A percentile compares a stretch with the other conserved stretches of the same genome.
Evolutionary conservation across 1,139 yeast species (phyloP).

Genomic region (Taiozyma sp.): DNA sequence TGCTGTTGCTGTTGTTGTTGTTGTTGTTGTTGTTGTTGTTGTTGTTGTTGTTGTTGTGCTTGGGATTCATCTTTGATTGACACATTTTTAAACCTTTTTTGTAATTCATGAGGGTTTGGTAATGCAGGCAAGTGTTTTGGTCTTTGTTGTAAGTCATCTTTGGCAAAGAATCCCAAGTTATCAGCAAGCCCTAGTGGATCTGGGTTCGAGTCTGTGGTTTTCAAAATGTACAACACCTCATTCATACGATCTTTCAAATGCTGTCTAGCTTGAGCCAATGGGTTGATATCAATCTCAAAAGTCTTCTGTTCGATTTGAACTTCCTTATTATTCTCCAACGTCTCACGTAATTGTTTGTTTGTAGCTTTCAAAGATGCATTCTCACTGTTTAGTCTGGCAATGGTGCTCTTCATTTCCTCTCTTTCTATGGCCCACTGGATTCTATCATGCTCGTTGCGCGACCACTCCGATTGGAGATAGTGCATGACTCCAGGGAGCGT

Average conservation of each 20-base stretch:
- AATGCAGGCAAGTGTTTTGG: not conserved
- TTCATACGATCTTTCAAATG: constrained; percentile 29
- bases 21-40: not conserved
- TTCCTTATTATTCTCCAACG: constrained; percentile 23
- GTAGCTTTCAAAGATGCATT: constrained; percentile 45
- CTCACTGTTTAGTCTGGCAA: constrained; percentile 61
- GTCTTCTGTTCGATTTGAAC: not conserved
- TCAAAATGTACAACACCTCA: constrained; percentile 29
- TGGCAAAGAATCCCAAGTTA: constrained; percentile 8
- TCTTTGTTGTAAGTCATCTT: not conserved
- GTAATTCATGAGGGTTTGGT: not conserved
- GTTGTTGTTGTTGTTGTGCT: not conserved
- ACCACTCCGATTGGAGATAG: constrained; percentile 53
- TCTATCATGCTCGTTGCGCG: constrained; percentile 49
- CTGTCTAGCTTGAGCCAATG: constrained; percentile 22
- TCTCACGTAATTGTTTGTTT: constrained; percentile 35
- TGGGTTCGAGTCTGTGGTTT: constrained; percentile 19
- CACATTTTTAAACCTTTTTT: not conserved
- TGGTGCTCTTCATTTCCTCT: constrained; percentile 50
- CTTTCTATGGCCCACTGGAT: constrained; percentile 55
- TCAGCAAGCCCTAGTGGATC: constrained; percentile 8
- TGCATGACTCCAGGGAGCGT: constrained; percentile 47
- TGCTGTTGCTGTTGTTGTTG: not conserved
- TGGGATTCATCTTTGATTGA: not conserved
- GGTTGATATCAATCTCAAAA: constrained; percentile 7